These are phyloP conservation scores for Pyronema domesticum DNA, from an alignment of 495 filamentous ascomycete species.

Conservation along the genomic window DNA sequence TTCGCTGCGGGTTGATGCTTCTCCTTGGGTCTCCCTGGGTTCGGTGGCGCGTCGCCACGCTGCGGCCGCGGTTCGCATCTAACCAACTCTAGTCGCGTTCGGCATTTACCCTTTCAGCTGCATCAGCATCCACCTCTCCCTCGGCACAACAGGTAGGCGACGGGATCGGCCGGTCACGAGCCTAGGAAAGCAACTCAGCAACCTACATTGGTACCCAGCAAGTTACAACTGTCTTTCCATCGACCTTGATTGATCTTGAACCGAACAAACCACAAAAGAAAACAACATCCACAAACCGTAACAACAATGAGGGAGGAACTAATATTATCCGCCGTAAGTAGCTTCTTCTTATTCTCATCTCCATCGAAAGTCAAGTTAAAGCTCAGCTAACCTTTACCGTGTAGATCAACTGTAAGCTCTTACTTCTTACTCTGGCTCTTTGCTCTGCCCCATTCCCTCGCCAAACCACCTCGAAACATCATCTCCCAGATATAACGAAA, in stretches of 20 bases:
- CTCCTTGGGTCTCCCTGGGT: no score
- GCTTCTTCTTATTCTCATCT: neutral
- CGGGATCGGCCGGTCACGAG: slow-evolving; percentile 7
- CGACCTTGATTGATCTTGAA: neutral
- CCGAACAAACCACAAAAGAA: slow-evolving; percentile 10
- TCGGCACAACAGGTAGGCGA: slow-evolving; percentile 5
- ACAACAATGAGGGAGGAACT: slow-evolving; percentile 61
- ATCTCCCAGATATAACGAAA: slow-evolving; percentile 8
- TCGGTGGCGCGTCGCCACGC: no score
- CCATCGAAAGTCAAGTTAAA: neutral
- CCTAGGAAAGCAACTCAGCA: neutral
- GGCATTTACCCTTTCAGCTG: no score
- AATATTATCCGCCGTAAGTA: slow-evolving; percentile 59
- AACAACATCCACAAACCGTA: slow-evolving; percentile 3
- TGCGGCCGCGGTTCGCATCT: no score
- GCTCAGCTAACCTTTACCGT: slow-evolving; percentile 25
- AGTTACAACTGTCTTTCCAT: slow-evolving; percentile 2
- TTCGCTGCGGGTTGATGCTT: no score
- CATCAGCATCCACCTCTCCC: slow-evolving; percentile 3
- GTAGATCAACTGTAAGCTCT: slow-evolving; percentile 36
- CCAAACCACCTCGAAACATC: slow-evolving; percentile 2
- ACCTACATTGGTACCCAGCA: neutral
- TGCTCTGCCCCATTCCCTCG: neutral
- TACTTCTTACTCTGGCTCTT: neutral
- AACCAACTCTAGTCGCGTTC: no score